These are phyloP conservation scores for Laetiporus sulphureus DNA, from an alignment of 1,284 basidiomycete species.

Conservation along the genomic window DNA sequence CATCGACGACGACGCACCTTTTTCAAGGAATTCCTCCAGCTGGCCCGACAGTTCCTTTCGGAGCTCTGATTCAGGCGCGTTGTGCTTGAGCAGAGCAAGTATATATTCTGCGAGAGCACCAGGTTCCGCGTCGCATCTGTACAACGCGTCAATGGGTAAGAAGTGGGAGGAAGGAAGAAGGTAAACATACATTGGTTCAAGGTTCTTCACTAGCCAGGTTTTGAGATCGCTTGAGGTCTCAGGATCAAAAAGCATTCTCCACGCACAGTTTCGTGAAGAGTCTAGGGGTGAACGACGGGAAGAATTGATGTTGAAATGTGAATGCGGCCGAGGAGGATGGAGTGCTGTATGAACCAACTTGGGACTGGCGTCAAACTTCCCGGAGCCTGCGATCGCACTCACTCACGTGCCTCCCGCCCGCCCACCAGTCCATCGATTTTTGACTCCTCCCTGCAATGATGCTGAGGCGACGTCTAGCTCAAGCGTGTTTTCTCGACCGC, in stretches of 20 bases:
- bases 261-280: no score
- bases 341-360: no score
- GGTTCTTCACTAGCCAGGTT: slow-evolving; percentile 76
- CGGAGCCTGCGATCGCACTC: no score
- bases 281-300: no score
- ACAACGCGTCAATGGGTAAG: slow-evolving; percentile 5
- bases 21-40: slow-evolving; percentile 89
- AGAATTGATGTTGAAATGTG: no score
- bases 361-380: slow-evolving; percentile 20
- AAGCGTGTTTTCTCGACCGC: no score
- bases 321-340: no score
- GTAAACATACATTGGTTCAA: slow-evolving; percentile 75
- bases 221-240: slow-evolving; percentile 59
- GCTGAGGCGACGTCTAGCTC: no score
- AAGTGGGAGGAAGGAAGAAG: slow-evolving; percentile 5
- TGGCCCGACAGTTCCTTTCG: slow-evolving; percentile 72
- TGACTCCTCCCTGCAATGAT: no score
- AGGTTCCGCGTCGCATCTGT: slow-evolving; percentile 93
- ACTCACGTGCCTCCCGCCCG: no score
- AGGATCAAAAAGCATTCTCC: slow-evolving; percentile 58
- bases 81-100: slow-evolving; percentile 89
- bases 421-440: no score
- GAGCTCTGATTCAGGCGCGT: slow-evolving; percentile 79
- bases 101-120: slow-evolving; percentile 92
- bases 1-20: slow-evolving; percentile 45